Percentiles rank a stretch among this genome's conserved stretches.
phyloP scores from a whole-genome alignment of 495 filamentous ascomycete genomes.

The Bryoglossum gracile region DNA sequence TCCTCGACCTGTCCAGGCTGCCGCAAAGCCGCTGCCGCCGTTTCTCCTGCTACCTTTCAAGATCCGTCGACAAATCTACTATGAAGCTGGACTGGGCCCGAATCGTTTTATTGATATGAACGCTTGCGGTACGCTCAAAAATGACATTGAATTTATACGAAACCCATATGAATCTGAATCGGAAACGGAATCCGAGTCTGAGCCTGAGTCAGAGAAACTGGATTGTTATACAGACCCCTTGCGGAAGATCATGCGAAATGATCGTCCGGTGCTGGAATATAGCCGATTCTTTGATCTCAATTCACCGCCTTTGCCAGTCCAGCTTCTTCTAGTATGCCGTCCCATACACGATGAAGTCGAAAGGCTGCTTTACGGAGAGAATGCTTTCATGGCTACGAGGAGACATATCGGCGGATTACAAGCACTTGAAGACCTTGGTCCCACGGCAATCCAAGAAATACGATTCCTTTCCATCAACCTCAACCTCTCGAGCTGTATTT shows the following conservation, averaged over 20 bases:
- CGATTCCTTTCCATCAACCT: background rate
- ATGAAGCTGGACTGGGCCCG: background rate
- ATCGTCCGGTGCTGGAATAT: too few species aligned
- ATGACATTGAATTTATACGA: background rate
- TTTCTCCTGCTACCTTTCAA: background rate
- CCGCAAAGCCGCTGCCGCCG: too few species aligned
- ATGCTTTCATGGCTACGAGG: background rate
- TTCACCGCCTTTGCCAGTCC: background rate
- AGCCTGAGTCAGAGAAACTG: too few species aligned
- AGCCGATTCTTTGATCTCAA: too few species aligned
- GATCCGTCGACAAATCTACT: background rate
- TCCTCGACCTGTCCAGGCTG: too few species aligned
- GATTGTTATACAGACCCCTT: too few species aligned
- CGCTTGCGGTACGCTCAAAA: background rate
- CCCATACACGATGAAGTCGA: background rate
- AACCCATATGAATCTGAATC: too few species aligned
- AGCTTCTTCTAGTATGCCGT: background rate
- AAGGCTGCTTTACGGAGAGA: background rate
- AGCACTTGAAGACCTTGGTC: background rate
- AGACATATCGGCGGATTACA: background rate
- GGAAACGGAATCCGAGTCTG: too few species aligned
- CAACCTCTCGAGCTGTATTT: background rate
- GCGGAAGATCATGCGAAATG: too few species aligned
- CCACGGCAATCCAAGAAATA: background rate
- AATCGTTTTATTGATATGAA: background rate